Base-by-base conservation (phyloP, 305 asterid genomes). In the Solanum aculeatissimum region DNA sequence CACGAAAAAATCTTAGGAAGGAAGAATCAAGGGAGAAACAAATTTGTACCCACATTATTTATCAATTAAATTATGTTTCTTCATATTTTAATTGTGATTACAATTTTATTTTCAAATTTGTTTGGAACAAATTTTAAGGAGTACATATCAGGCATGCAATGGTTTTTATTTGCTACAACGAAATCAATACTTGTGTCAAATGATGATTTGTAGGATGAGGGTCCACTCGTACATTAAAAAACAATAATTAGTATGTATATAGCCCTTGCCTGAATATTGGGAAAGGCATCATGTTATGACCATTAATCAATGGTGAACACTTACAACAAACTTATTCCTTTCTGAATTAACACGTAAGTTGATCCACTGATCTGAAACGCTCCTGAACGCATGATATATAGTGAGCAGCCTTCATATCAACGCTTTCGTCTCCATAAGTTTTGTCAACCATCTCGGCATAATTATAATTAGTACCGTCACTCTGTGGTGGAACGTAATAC, bases 371-470 rank as follows among this genome's bases (percentile, higher is more conserved):
- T 66, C 86, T 87, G 82, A 93, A 90, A 85, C 95, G 91, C 88
- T 92, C 93, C 19, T 87, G 92, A 29, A 95, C 95, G 13, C 86
- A 78, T 4, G 94, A 90, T 55, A 95, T 93, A 42, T 94, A 94
- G 75, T 80, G 84, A 0, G 90, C 87, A 11, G 96, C 98, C 83
- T 86, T 88, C 14, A 71, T 81, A 82, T 94, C 98, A 4, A 93
- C 94, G 0, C 81, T 87, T 21, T 94, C 95, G 54, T 87, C 95
- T 11, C 47, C 74, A 66, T 8, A 32, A 65, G 40, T 27, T 63
- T 78, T 89, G 85, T 89, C 93, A 1, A 14, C 69, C 35, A 85
- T 77, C 77, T 85, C 83, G 38, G 29, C 55, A 35, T 47, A 74
- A 23, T 60, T 27, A 72, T 7, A 45, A 25, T 9, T 71, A 9